Conservation (phyloP, 2,329 filamentous ascomycete species). For the Scedosporium aurantiacum region DNA sequence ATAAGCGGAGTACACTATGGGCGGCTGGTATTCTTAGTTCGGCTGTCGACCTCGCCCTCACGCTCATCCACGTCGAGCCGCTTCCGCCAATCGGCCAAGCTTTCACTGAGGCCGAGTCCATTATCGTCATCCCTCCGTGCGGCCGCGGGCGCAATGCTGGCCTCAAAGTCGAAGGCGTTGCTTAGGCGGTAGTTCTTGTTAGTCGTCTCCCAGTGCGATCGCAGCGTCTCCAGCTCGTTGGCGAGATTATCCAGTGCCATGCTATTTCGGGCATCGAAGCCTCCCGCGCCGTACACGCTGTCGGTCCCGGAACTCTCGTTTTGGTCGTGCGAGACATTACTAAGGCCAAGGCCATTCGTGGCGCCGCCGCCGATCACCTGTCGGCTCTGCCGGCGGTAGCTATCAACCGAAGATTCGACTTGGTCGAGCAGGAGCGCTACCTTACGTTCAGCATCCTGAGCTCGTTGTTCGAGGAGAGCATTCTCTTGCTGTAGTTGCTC, state of each 20-base stretch:
- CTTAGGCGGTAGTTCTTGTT: constrained; percentile 91
- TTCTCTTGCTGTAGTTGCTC: constrained; percentile 81
- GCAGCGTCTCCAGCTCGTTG: constrained; percentile 79
- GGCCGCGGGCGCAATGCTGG: constrained; percentile 14
- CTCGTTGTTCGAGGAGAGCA: constrained; percentile 65
- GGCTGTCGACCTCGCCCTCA: constrained; percentile 17
- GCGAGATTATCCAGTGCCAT: constrained; percentile 80
- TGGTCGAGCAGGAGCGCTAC: constrained; percentile 89
- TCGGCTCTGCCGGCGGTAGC: constrained; percentile 72
- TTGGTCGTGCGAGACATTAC: constrained; percentile 29
- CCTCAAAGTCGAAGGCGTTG: constrained; percentile 80
- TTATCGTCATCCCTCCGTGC: constrained; percentile 32
- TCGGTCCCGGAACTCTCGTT: constrained; percentile 49
- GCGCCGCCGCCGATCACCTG: constrained; percentile 23
- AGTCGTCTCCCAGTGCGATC: constrained; percentile 88
- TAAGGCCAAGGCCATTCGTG: constrained; percentile 23
- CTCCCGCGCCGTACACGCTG: constrained; percentile 50
- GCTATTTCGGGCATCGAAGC: constrained; percentile 41
- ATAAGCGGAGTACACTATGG: not conserved
- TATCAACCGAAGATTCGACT: constrained; percentile 86
- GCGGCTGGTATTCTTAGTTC: not conserved
- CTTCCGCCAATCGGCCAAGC: constrained; percentile 69
- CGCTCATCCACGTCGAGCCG: constrained; percentile 50
- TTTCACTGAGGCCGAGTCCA: constrained; percentile 51
- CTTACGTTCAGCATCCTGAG: constrained; percentile 82